Evolutionary conservation across 495 filamentous ascomycete species (phyloP).

Genomic region (Bathelium albidoporum): DNA sequence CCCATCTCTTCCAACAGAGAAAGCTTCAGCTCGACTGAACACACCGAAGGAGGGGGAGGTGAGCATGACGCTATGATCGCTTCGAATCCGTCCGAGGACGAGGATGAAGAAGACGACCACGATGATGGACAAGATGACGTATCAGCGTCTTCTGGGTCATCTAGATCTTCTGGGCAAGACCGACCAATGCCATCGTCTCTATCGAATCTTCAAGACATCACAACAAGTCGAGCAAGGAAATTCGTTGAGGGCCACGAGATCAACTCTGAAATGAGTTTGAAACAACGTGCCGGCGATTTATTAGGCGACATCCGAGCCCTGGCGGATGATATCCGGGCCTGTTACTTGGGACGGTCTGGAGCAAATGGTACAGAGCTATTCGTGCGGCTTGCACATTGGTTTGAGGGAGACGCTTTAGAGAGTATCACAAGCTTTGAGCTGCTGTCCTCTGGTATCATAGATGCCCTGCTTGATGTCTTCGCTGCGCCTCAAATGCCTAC

Average conservation of each 20-base stretch:
- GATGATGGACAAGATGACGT: constrained; percentile 49
- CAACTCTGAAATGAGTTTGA: constrained; percentile 56
- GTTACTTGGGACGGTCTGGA: constrained; percentile 49
- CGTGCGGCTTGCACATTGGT: constrained; percentile 68
- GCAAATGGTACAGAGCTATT: constrained; percentile 57
- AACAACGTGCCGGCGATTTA: constrained; percentile 65
- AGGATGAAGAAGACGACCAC: constrained; percentile 50
- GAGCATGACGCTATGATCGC: constrained; percentile 45
- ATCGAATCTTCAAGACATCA: constrained; percentile 59
- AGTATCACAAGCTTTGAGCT: constrained; percentile 97
- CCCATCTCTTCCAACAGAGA: neutral
- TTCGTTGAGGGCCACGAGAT: constrained; percentile 79
- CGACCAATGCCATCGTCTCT: constrained; percentile 40
- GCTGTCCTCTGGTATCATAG: constrained; percentile 78
- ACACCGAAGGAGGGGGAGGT: constrained; percentile 37
- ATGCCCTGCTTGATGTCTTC: constrained; percentile 72
- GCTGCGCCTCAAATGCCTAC: constrained; percentile 41
- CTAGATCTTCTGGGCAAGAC: constrained; percentile 41
- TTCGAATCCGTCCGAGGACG: constrained; percentile 41
- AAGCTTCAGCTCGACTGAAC: constrained; percentile 23
- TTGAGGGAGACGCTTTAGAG: constrained; percentile 75
- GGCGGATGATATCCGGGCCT: constrained; percentile 57
- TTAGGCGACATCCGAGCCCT: constrained; percentile 61
- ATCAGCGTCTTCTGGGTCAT: constrained; percentile 40
- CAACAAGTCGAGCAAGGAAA: constrained; percentile 60